Conservation (phyloP, 345 rosid species). For the Brassica cretica region DNA sequence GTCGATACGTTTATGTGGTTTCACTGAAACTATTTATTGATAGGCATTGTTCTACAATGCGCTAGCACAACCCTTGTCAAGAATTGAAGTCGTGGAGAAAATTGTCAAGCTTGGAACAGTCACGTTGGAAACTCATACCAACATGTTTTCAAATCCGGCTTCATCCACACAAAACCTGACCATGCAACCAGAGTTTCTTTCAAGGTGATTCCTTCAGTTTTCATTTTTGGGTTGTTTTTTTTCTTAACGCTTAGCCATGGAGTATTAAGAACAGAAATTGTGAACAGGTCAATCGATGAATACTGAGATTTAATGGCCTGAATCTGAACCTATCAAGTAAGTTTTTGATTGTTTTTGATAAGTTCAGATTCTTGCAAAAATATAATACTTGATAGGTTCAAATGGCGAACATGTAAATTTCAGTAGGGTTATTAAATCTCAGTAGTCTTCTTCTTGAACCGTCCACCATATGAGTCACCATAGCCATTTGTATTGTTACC, state of each 20-base stretch:
- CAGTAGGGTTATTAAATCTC: neutral
- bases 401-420: neutral
- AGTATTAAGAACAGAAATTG: too few species aligned
- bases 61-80: constrained; percentile 51
- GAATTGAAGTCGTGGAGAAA: constrained; percentile 48
- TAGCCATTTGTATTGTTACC: neutral
- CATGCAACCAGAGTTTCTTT: constrained; percentile 71
- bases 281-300: neutral
- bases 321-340: neutral
- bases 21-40: constrained; percentile 4
- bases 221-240: too few species aligned
- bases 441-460: neutral
- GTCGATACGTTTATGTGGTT: constrained; percentile 10
- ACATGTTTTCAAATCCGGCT: constrained; percentile 52
- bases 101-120: constrained; percentile 52
- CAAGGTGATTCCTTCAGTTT: constrained; percentile 50
- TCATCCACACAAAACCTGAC: constrained; percentile 53
- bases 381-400: neutral
- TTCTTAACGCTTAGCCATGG: too few species aligned
- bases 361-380: neutral
- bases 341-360: neutral
- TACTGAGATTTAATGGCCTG: neutral
- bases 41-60: constrained; percentile 67
- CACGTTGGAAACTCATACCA: constrained; percentile 51
- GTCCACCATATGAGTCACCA: neutral